These are phyloP conservation scores for Nepenthes mirabilis DNA, from an alignment of 148 eudicot species.

Conservation along the genomic window DNA sequence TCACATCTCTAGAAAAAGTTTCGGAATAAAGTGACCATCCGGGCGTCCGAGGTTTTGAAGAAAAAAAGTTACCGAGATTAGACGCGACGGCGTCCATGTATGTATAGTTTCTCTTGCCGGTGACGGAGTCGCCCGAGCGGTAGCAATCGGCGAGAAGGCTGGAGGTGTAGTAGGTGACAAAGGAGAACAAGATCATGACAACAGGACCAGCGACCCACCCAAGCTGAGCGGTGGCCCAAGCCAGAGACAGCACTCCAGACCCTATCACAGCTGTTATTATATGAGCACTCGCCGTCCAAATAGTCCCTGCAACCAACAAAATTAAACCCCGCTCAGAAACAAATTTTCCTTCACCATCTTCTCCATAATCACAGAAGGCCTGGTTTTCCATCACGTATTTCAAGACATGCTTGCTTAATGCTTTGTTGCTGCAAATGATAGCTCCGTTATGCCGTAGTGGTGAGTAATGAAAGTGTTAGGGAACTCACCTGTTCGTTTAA, in stretches of 20 bases:
- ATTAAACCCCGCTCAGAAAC: no score
- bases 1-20: no score
- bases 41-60: background rate
- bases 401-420: no score
- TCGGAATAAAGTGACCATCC: no score
- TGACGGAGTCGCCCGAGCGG: constrained; percentile 49
- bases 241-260: constrained; percentile 65
- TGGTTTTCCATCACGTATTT: no score
- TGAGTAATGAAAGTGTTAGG: background rate
- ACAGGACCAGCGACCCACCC: constrained; percentile 81
- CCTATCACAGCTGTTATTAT: constrained; percentile 83
- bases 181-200: constrained; percentile 50
- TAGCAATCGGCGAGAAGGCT: constrained; percentile 54
- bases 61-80: constrained; percentile 36
- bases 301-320: constrained; percentile 25
- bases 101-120: constrained; percentile 73
- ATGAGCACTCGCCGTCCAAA: constrained; percentile 82
- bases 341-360: no score
- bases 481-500: constrained; percentile 13
- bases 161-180: constrained; percentile 72
- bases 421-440: no score
- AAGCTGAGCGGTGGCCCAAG: constrained; percentile 71
- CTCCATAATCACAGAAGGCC: no score
- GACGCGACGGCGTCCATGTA: constrained; percentile 76
- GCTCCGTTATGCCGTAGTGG: no score